A percentile compares a stretch with the other conserved stretches of the same genome.
phyloP scores from a whole-genome alignment of 2,329 filamentous ascomycete genomes.

The Cladorrhinum sp. region DNA sequence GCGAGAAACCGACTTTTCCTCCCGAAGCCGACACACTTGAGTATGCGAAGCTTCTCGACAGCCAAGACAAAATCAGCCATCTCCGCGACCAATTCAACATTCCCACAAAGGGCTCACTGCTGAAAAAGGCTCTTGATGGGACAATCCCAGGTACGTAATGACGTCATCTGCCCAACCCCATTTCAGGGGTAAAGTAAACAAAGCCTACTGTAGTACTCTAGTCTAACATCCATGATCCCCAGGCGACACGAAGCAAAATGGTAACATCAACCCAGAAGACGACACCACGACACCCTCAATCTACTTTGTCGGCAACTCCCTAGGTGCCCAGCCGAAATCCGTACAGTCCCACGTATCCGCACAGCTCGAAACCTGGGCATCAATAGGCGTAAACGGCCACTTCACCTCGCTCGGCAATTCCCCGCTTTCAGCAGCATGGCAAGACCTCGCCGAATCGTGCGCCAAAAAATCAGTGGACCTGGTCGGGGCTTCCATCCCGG shows the following conservation, averaged over 20 bases:
- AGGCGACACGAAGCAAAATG: slow-evolving; percentile 22
- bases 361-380: slow-evolving; percentile 80
- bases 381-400: slow-evolving; percentile 80
- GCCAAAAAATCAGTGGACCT: slow-evolving; percentile 67
- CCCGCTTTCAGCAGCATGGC: slow-evolving; percentile 67
- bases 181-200: slow-evolving; percentile 14
- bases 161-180: neutral
- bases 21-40: slow-evolving; percentile 44
- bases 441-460: slow-evolving; percentile 74
- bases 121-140: slow-evolving; percentile 56
- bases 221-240: neutral
- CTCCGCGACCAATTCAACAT: slow-evolving; percentile 73
- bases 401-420: slow-evolving; percentile 68
- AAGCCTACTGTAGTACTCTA: neutral
- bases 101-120: slow-evolving; percentile 69
- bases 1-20: slow-evolving; percentile 45
- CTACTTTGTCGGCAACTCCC: slow-evolving; percentile 88
- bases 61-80: slow-evolving; percentile 55
- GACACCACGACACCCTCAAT: slow-evolving; percentile 51
- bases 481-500: slow-evolving; percentile 63
- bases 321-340: slow-evolving; percentile 76
- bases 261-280: slow-evolving; percentile 26
- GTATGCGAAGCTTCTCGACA: slow-evolving; percentile 55
- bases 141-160: slow-evolving; percentile 40
- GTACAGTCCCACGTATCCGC: slow-evolving; percentile 63